These are phyloP conservation scores for Venturia pyrina DNA, from an alignment of 2,329 filamentous ascomycete species.

Conservation along the genomic window DNA sequence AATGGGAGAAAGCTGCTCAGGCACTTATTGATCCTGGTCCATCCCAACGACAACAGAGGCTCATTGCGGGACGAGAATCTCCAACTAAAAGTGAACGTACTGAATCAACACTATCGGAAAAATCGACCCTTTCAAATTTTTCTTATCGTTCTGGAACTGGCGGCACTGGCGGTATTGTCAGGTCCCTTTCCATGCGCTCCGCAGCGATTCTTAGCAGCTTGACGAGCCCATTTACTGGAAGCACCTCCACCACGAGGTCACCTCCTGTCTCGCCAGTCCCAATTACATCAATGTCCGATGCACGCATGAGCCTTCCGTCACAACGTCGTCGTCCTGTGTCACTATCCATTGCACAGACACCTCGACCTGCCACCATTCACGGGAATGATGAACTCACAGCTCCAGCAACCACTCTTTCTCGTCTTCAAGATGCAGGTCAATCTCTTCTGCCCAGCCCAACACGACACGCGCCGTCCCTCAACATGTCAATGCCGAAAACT, in stretches of 20 bases:
- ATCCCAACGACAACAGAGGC: not conserved
- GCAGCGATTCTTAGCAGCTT: constrained; percentile 27
- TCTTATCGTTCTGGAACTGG: constrained; percentile 19
- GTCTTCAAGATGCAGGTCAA: constrained; percentile 42
- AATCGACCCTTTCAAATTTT: constrained; percentile 33
- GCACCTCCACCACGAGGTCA: constrained; percentile 23
- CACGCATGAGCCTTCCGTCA: constrained; percentile 5
- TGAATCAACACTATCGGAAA: constrained; percentile 45
- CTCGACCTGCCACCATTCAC: not conserved
- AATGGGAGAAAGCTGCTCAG: constrained; percentile 18
- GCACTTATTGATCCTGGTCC: not conserved
- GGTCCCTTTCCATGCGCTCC: constrained; percentile 36
- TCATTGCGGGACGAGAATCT: constrained; percentile 28
- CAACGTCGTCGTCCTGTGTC: constrained; percentile 1
- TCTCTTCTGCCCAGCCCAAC: constrained; percentile 37
- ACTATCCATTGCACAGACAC: not conserved
- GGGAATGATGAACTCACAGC: constrained; percentile 40
- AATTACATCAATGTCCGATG: not conserved
- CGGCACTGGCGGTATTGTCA: constrained; percentile 20
- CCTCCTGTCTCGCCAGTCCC: constrained; percentile 1
- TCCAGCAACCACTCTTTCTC: constrained; percentile 38
- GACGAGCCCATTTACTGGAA: constrained; percentile 22
- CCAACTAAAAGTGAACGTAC: constrained; percentile 46
- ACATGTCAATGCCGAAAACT: not conserved
- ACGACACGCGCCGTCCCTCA: not conserved